These are phyloP conservation scores for Talaromyces marneffei DNA, from an alignment of 2,329 filamentous ascomycete genomes.

Conservation along the genomic window DNA sequence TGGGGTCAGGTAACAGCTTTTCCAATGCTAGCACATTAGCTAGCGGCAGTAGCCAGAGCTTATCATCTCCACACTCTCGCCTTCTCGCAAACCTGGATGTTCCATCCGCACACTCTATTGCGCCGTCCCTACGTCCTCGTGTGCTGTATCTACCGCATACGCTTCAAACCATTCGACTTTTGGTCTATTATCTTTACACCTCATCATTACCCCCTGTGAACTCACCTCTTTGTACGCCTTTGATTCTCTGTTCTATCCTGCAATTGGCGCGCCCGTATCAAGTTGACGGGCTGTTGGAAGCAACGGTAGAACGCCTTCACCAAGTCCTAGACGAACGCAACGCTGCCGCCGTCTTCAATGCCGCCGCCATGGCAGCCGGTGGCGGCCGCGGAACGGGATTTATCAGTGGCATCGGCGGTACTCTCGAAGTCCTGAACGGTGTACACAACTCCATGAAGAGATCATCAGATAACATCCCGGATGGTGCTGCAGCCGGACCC, in stretches of 20 bases:
- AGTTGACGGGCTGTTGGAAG: constrained; percentile 85
- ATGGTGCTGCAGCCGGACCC: background rate
- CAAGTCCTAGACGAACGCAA: constrained; percentile 86
- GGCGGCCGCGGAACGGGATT: constrained; percentile 79
- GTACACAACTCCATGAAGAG: constrained; percentile 23
- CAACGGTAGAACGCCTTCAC: constrained; percentile 85
- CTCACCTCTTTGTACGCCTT: constrained; percentile 79
- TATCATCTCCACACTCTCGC: constrained; percentile 25
- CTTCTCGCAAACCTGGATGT: constrained; percentile 43
- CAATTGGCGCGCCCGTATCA: constrained; percentile 92
- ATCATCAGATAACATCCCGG: background rate
- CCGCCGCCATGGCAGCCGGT: constrained; percentile 94
- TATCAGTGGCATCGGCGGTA: constrained; percentile 49
- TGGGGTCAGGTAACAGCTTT: constrained; percentile 28
- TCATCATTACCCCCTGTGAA: constrained; percentile 72
- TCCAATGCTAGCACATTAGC: constrained; percentile 40
- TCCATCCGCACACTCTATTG: constrained; percentile 49
- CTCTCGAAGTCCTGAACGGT: constrained; percentile 38
- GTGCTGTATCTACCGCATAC: constrained; percentile 93
- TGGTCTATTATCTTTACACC: constrained; percentile 91
- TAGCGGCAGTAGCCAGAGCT: constrained; percentile 23
- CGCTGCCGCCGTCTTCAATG: constrained; percentile 95
- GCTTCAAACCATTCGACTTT: constrained; percentile 76
- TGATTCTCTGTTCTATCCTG: constrained; percentile 89
- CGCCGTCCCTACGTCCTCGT: constrained; percentile 63